Evolutionary conservation across 164 flowering plant genomes (phyloP).

Genomic region (Cinnamomum chago): DNA sequence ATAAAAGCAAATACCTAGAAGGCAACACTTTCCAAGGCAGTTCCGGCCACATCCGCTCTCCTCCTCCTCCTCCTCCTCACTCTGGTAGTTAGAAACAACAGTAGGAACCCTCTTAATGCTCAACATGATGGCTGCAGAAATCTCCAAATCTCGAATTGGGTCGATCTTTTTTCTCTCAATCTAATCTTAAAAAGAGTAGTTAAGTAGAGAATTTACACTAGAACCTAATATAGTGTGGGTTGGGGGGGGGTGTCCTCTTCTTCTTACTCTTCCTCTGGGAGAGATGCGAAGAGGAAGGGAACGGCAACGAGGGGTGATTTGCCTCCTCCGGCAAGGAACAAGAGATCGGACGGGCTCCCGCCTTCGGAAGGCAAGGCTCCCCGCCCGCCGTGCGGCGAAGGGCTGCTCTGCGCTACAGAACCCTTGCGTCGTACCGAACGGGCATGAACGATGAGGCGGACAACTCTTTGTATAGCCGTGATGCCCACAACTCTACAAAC

Average conservation of each 20-base stretch:
- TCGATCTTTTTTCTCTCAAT: background rate
- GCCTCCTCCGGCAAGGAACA: constrained; percentile 74
- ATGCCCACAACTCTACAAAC: constrained; percentile 10
- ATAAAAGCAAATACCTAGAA: constrained; percentile 37
- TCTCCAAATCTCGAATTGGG: background rate
- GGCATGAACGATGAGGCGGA: constrained; percentile 10
- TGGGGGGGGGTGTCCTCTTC: background rate
- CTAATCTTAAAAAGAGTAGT: too few species aligned
- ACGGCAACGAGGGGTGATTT: constrained; percentile 1
- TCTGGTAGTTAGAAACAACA: constrained; percentile 65
- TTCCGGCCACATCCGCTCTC: constrained; percentile 64
- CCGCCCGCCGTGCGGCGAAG: constrained; percentile 77
- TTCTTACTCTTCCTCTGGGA: background rate
- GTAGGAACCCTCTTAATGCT: constrained; percentile 81
- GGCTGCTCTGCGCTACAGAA: constrained; percentile 17
- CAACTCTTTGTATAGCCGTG: constrained; percentile 35
- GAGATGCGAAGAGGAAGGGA: background rate
- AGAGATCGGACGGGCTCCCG: constrained; percentile 75
- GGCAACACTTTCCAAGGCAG: constrained; percentile 68
- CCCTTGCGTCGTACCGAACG: constrained; percentile 7
- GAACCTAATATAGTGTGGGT: background rate
- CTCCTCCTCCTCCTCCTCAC: constrained; percentile 28
- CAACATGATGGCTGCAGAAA: constrained; percentile 27
- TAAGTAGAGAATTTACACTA: background rate
- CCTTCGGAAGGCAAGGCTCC: constrained; percentile 79